Conservation (phyloP, 139 green algal genomes). For the Gonium pectorale region DNA sequence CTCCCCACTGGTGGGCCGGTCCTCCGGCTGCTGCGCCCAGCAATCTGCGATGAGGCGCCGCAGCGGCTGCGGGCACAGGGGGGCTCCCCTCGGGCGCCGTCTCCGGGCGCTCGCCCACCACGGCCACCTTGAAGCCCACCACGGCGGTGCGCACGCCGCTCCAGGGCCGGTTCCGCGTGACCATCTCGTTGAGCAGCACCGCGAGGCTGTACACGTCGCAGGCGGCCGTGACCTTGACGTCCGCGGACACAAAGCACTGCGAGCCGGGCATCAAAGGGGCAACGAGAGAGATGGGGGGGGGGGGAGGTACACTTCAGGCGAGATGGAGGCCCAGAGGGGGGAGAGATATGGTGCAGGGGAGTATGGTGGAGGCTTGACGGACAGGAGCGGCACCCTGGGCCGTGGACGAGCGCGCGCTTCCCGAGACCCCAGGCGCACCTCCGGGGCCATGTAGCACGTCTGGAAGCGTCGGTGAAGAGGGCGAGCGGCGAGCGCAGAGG, state of each 20-base stretch:
- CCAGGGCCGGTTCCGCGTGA: conserved; percentile 26
- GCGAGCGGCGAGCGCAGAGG: too few relatives aligned
- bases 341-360: too few relatives aligned
- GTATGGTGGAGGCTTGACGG: too few relatives aligned
- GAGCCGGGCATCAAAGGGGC: background rate
- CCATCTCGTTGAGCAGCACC: conserved; percentile 32
- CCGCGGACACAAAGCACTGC: conserved; percentile 31
- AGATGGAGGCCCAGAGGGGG: too few relatives aligned
- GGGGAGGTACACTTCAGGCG: too few relatives aligned
- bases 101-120: conserved; percentile 31
- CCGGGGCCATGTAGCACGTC: conserved; percentile 39
- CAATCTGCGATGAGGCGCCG: conserved; percentile 31
- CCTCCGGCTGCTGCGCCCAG: conserved; percentile 42
- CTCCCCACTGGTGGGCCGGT: conserved; percentile 10
- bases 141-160: conserved; percentile 22
- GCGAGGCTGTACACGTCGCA: conserved; percentile 42
- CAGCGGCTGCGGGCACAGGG: conserved; percentile 28
- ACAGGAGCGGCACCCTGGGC: too few relatives aligned
- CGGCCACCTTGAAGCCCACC: conserved; percentile 39
- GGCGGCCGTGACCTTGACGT: conserved; percentile 39
- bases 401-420: too few relatives aligned
- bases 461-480: too few relatives aligned
- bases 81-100: background rate
- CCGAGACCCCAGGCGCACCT: too few relatives aligned
- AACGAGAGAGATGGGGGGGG: background rate